These are phyloP conservation scores for Crucibulum parvulum DNA, from an alignment of 1,284 basidiomycete species.

Conservation along the genomic window DNA sequence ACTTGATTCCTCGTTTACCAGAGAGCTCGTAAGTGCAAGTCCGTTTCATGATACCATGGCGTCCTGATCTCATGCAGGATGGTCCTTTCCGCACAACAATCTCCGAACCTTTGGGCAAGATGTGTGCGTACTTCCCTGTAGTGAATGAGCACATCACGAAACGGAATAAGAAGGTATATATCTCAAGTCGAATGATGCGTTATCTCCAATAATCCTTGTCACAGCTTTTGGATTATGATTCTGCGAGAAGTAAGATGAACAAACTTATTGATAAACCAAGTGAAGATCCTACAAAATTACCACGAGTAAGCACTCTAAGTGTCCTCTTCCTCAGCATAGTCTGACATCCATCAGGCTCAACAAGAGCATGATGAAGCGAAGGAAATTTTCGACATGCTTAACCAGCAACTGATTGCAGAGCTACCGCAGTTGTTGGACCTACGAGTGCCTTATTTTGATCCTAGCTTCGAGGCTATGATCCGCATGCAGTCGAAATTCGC, in stretches of 20 bases:
- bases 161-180: conserved; percentile 90
- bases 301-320: conserved; percentile 59
- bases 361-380: conserved; percentile 94
- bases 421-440: conserved; percentile 94
- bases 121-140: conserved; percentile 94
- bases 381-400: conserved; percentile 92
- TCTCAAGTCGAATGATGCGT: no score
- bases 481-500: conserved; percentile 97
- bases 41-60: conserved; percentile 2
- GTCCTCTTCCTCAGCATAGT: no score
- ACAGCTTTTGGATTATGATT: conserved; percentile 94
- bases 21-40: conserved; percentile 78
- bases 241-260: conserved; percentile 87
- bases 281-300: conserved; percentile 92
- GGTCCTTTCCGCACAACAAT: conserved; percentile 94
- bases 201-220: no score
- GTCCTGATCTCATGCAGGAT: conserved; percentile 61
- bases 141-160: conserved; percentile 96
- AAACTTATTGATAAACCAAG: conserved; percentile 94
- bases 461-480: conserved; percentile 99
- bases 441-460: conserved; percentile 97
- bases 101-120: conserved; percentile 94
- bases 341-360: conserved; percentile 67
- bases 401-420: conserved; percentile 91
- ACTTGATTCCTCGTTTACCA: conserved; percentile 83